phyloP scores from a whole-genome alignment of 208 protist genomes.

The Leptomonas seymouri region DNA sequence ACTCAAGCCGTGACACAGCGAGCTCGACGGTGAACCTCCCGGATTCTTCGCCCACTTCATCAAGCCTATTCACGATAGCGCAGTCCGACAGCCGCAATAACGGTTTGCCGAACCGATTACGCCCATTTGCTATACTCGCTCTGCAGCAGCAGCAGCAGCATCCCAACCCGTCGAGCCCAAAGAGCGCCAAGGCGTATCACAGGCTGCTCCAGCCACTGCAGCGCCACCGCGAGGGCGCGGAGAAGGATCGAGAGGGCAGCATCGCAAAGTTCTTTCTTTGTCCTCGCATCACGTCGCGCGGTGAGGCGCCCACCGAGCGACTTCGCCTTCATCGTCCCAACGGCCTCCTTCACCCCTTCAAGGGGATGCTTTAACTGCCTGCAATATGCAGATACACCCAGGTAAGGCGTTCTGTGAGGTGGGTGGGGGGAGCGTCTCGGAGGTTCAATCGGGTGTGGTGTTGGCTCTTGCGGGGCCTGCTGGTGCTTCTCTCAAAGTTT shows the following conservation, averaged over 20 bases:
- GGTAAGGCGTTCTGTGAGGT: too few species aligned
- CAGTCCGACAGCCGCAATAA: background rate
- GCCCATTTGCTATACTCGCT: background rate
- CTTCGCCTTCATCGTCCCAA: conserved; percentile 4
- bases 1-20: background rate
- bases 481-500: too few species aligned
- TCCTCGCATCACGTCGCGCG: background rate
- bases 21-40: background rate
- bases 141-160: background rate
- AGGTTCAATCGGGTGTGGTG: too few species aligned
- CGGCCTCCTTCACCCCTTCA: conserved; percentile 7
- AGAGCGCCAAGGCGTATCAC: too few species aligned
- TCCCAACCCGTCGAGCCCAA: background rate
- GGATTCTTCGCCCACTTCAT: background rate
- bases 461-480: too few species aligned
- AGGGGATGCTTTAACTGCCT: background rate
- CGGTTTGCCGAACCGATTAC: too few species aligned
- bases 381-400: background rate
- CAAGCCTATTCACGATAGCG: background rate
- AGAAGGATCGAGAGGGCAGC: background rate
- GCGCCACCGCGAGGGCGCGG: background rate
- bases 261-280: background rate
- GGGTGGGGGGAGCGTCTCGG: too few species aligned
- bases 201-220: background rate
- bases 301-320: background rate